These are phyloP conservation scores for Canna indica DNA, from an alignment of 176 grass and related monocot genomes.

Conservation along the genomic window DNA sequence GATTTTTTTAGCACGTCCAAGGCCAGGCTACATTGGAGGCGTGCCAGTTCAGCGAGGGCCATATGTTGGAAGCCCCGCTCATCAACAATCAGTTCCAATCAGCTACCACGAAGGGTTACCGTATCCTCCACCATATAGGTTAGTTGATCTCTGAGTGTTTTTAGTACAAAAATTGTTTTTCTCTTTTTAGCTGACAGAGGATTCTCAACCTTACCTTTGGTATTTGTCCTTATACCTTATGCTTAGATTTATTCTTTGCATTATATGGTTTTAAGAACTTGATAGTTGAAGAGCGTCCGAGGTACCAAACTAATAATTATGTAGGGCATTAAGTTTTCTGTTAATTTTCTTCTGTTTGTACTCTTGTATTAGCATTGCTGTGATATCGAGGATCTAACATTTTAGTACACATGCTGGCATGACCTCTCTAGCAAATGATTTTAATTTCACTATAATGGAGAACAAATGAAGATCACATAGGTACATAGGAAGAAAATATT, in stretches of 20 bases:
- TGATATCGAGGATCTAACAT: not conserved
- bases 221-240: not conserved
- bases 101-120: constrained; percentile 61
- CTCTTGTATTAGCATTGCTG: not conserved
- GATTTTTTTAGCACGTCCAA: constrained; percentile 53
- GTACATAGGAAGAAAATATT: too few species aligned
- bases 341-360: not conserved
- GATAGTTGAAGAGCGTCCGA: not conserved
- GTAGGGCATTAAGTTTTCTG: not conserved
- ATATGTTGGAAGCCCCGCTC: constrained; percentile 52
- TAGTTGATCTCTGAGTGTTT: constrained; percentile 21
- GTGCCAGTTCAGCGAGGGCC: constrained; percentile 51
- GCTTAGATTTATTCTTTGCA: not conserved
- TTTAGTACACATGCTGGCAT: not conserved
- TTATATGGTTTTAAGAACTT: not conserved
- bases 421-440: too few species aligned
- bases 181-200: too few species aligned
- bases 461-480: too few species aligned
- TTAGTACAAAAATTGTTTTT: not conserved
- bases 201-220: too few species aligned
- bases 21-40: constrained; percentile 62
- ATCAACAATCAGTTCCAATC: constrained; percentile 49
- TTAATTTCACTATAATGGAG: too few species aligned
- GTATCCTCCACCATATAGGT: constrained; percentile 68
- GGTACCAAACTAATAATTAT: not conserved